Base-by-base conservation (phyloP, 345 rosid genomes). In the Eucalyptus marginata region DNA sequence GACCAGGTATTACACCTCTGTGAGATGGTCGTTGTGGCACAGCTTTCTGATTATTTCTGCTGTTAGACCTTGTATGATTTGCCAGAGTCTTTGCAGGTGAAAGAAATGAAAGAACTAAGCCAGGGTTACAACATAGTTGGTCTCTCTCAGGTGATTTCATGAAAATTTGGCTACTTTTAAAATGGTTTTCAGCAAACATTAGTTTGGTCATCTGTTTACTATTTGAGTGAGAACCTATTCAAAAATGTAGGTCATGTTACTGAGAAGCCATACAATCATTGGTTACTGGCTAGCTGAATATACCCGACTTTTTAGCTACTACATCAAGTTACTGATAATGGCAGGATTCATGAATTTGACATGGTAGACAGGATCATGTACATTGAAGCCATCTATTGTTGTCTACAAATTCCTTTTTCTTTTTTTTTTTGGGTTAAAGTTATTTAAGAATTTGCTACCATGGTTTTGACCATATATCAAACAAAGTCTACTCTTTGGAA, bases 81-180 rank as follows among this genome's bases (percentile, higher is more conserved):
- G 88, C 22, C 89, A 50, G 87, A 64, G 62, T 68, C 86, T 86
- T 44, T 87, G 40, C 89, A 95, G 97, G 96, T 97, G 93, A 96
- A 95, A 91, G 71, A 93, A 91, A 96, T 96, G 96, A 88, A 94
- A 93, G 97, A 94, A 92, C 91, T 97, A 91, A 94, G 94, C 52
- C 89, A 93, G 87, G 99, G 99, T 68, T 96, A 94, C 93, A 95
- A 93, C 92, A 93, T 97, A 33, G 99, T 97, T 92, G 99, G 97
- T 85, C 96, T 95, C 89, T 97, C 99, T 85, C 99, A 96, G 97
- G 99, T 95, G 86, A 89, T 76, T 88, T 90, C n/a, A 36, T 68
- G 16, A 40, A 36, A 76, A 76, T 20, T 76, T 76, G 40, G 47
- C 83, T 76, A 76, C 44, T 68, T 71, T 71, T 71, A 17, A 33